A percentile compares a stretch with the other conserved stretches of the same genome.
Conservation (phyloP, 2,329 filamentous ascomycete genomes). For the Hymenoscyphus salicellus region DNA sequence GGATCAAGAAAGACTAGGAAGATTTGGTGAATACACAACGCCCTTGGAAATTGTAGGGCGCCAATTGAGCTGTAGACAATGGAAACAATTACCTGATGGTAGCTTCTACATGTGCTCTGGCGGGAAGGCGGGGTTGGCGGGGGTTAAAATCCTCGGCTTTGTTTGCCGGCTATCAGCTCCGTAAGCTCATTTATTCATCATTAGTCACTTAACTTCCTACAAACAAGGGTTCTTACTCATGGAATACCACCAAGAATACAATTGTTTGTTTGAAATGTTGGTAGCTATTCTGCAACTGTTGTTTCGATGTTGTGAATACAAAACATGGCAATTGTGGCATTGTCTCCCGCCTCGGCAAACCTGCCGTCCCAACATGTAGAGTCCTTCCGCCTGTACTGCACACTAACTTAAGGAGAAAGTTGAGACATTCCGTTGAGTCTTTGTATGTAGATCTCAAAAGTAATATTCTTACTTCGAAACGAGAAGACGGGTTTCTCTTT, state of each 20-base stretch:
- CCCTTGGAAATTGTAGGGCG: neutral
- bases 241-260: neutral
- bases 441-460: too few relatives aligned
- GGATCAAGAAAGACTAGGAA: neutral
- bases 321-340: too few relatives aligned
- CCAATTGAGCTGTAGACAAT: neutral
- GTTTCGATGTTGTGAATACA: too few relatives aligned
- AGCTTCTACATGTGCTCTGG: neutral
- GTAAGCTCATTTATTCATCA: neutral
- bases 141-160: neutral
- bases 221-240: neutral
- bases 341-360: too few relatives aligned
- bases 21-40: neutral
- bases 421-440: too few relatives aligned
- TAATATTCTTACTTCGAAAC: too few relatives aligned
- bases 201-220: neutral
- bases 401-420: too few relatives aligned
- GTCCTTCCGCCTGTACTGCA: too few relatives aligned
- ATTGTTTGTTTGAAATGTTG: too few relatives aligned
- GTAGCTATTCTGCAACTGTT: too few relatives aligned
- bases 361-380: too few relatives aligned
- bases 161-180: neutral
- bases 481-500: too few relatives aligned
- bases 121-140: neutral
- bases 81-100: neutral